Evolutionary conservation across 352 stramenopile genomes (phyloP), one percentile per base, ranked within the genome.

Genomic region (Phytopythium litorale): DNA sequence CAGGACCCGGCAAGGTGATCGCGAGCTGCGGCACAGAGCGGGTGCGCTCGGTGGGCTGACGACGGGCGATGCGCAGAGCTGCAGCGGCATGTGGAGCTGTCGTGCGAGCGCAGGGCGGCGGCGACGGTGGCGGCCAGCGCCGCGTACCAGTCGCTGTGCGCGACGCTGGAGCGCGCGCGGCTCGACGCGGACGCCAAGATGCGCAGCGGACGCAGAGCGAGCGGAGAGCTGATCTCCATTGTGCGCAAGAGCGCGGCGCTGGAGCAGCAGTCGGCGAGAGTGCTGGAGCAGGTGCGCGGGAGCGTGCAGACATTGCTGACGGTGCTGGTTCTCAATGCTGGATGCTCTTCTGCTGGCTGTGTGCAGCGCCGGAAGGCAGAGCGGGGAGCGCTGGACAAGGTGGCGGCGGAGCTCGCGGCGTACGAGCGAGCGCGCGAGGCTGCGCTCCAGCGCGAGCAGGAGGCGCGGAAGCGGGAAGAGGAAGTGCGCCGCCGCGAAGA

Each of bases 101-200:
- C 73, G 46, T 92, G 83, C 32, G 83, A 92, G 56, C 69, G 72
- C 50, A 84, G 82, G 53, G 83, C 83, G 25, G 71, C 78, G 60
- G 60, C 73, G 33, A 72, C 75, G 1, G 79, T 92, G 28, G 82
- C 67, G 15, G 65, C 67, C n/a, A 89, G 79, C 38, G 60, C 59
- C 3, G 81, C 83, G 38, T 89, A 92, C 58, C 70, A 81, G 33
- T n/a, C 58, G 58, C 69, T 92, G 40, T 90, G 78, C 28, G 64
- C 79, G 45, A 89, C 77, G 33, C 65, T 92, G 54, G 75, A 90
- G 60, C 68, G 64, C 23, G 74, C 80, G 32, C 83, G 81, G 23
- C 60, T 72, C 15, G 70, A 89, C 23, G 83, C 83, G 0, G 79
- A 87, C 21, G 57, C 63, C 12, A 72, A 84, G 62, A 59, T 92